phyloP scores from a whole-genome alignment of 257 asterid species.

The Galeopsis tetrahit region DNA sequence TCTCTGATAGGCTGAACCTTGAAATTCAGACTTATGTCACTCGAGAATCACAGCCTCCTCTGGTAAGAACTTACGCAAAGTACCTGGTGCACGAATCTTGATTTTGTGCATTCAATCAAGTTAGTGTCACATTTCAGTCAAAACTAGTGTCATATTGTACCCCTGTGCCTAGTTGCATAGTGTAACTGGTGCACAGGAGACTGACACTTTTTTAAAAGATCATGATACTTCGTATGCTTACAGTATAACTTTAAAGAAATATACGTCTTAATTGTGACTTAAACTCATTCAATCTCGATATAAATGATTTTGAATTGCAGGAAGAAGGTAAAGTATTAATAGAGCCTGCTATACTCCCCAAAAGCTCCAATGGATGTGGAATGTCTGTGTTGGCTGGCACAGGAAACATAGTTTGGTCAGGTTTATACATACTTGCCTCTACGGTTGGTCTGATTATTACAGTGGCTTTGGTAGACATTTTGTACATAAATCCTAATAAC shows the following conservation, averaged over 20 bases:
- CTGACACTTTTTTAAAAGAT: no score
- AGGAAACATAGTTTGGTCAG: constrained; percentile 81
- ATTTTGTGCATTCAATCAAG: no score
- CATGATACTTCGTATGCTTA: no score
- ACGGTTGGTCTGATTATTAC: constrained; percentile 62
- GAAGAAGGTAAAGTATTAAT: constrained; percentile 62
- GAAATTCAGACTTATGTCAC: constrained; percentile 84
- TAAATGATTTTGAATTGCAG: constrained; percentile 40
- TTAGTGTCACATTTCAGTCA: no score
- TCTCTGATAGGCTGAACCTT: constrained; percentile 57
- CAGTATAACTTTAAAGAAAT: no score
- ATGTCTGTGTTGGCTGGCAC: constrained; percentile 87
- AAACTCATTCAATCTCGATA: constrained; percentile 19
- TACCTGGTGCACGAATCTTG: no score
- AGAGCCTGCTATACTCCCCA: constrained; percentile 40
- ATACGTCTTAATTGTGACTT: background rate
- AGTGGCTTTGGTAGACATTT: constrained; percentile 46
- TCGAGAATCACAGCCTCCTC: constrained; percentile 71
- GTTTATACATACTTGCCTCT: constrained; percentile 59
- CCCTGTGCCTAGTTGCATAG: no score
- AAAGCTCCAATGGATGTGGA: constrained; percentile 42
- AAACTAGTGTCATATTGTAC: no score
- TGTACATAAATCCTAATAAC: constrained; percentile 63
- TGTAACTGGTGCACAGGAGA: no score
- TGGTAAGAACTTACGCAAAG: constrained; percentile 56